These are phyloP conservation scores for Hirsutella thompsonii DNA, from an alignment of 2,329 filamentous ascomycete species.

Conservation along the genomic window DNA sequence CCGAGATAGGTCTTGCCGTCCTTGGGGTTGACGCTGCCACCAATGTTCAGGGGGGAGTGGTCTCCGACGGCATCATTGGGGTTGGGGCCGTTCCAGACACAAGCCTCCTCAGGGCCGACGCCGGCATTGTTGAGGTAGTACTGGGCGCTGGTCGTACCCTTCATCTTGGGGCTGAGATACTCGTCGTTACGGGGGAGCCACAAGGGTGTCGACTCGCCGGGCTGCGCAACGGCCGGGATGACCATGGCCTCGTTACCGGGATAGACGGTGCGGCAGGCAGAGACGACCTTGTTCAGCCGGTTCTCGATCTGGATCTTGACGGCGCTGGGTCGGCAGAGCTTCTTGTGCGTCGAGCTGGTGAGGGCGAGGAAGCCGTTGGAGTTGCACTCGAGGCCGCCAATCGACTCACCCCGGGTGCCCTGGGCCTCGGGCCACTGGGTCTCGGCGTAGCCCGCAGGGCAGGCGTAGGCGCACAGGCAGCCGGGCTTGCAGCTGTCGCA, in stretches of 20 bases:
- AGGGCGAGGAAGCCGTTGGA: conserved; percentile 58
- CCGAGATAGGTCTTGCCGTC: no score
- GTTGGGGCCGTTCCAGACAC: conserved; percentile 52
- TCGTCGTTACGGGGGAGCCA: conserved; percentile 59
- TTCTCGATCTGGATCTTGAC: conserved; percentile 46
- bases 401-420: conserved; percentile 67
- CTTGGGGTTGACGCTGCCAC: conserved; percentile 47
- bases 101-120: conserved; percentile 51
- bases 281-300: conserved; percentile 50
- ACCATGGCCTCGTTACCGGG: conserved; percentile 85
- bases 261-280: conserved; percentile 92
- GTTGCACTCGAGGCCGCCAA: conserved; percentile 81
- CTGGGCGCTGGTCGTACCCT: conserved; percentile 77
- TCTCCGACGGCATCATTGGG: conserved; percentile 51
- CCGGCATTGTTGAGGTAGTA: conserved; percentile 92
- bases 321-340: no score
- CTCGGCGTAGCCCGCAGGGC: conserved; percentile 81
- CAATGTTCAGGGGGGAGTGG: conserved; percentile 77
- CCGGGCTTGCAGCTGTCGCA: conserved; percentile 21
- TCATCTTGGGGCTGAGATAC: conserved; percentile 65
- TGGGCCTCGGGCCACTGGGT: conserved; percentile 74
- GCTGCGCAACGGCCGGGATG: conserved; percentile 53
- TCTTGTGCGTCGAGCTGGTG: conserved; percentile 45
- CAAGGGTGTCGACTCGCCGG: conserved; percentile 48
- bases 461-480: conserved; percentile 83